Base-by-base conservation (phyloP, 2,329 filamentous ascomycete species). In the Scedosporium aurantiacum region DNA sequence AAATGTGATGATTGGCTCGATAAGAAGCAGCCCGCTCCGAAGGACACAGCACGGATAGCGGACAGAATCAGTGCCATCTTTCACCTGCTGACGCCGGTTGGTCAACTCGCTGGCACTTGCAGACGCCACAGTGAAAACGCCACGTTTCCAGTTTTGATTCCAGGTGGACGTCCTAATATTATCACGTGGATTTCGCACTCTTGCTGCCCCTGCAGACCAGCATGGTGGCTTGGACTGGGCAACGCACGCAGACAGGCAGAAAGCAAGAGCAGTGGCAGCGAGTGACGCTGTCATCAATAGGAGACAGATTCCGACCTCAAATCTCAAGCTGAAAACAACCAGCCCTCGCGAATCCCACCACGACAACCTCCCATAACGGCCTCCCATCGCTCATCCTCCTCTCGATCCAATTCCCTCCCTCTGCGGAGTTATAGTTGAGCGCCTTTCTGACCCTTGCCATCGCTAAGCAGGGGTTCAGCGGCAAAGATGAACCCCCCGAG, bases 401-500 rank as follows among this genome's bases (percentile, higher is more conserved):
- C n/a, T 8, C 4, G 45, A 50, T 6, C 45, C 16, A 3, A 18
- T 37, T 14, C 32, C 4, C 8, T 37, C 10, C 3, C 32, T 12
- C 32, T 37, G 3, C 32, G 14, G 32, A 37, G 32, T 37, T 14
- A 37, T 37, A 37, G 4, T 37, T 4, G 32, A 37, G 32, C 32
- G 32, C 10, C 32, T 37, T 12, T 14, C 32, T 12, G 32, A 37
- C 32, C 32, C 32, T 37, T 37, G 32, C 32, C 32, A 14, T 37
- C 10, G 32, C 32, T 10, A 37, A 37, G 32, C 32, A 6, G 14
- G 32, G 32, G 32, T 37, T n/a, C 37, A 21, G 41, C 32, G n/a
- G 28, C 21, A 73, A 82, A 71, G 64, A 97, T 97, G 93, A 93
- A 97, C 78, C 89, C 91, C 73, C 82, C 87, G 72, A 81, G 85